Percentiles rank a stretch among this genome's conserved stretches.
Evolutionary conservation across 768 basidiomycete genomes (phyloP).

Genomic region (Trametes sanguinea): DNA sequence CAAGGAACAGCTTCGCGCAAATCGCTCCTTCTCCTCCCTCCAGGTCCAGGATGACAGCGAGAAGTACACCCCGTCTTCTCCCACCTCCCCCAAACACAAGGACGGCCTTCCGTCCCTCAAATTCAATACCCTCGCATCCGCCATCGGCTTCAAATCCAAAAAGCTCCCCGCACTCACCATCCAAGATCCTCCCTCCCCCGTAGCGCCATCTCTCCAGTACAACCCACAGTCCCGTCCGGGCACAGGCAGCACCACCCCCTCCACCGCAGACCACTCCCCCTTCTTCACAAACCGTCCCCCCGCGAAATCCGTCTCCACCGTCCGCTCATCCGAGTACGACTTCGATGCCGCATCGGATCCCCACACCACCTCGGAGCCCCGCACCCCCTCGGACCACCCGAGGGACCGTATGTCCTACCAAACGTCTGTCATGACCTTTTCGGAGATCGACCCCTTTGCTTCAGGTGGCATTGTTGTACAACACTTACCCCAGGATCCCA

Average conservation of each 20-base stretch:
- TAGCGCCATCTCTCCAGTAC: constrained; percentile 14
- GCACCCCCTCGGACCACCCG: constrained; percentile 51
- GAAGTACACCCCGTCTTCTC: constrained; percentile 16
- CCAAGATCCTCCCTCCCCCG: constrained; percentile 46
- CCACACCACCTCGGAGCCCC: constrained; percentile 43
- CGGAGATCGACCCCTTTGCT: constrained; percentile 67
- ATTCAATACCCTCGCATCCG: constrained; percentile 59
- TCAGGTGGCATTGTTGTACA: constrained; percentile 47
- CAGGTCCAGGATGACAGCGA: constrained; percentile 24
- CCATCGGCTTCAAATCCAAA: constrained; percentile 65
- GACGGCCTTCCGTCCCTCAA: constrained; percentile 37
- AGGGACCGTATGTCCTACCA: constrained; percentile 38
- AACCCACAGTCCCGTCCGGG: constrained; percentile 16
- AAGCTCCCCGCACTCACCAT: constrained; percentile 54
- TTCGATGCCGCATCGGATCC: constrained; percentile 30
- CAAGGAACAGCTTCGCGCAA: constrained; percentile 26
- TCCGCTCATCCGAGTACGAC: constrained; percentile 54
- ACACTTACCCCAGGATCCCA: constrained; percentile 43
- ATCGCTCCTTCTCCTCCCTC: constrained; percentile 25
- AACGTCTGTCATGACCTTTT: constrained; percentile 61
- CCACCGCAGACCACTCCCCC: constrained; percentile 26
- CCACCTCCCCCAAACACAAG: constrained; percentile 25
- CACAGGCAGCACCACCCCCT: constrained; percentile 18
- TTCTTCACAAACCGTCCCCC: constrained; percentile 41
- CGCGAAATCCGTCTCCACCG: constrained; percentile 59